Percentiles rank a stretch among this genome's conserved stretches.
Conservation (phyloP, 208 protist genomes). For the Acanthamoeba castellanii region DNA sequence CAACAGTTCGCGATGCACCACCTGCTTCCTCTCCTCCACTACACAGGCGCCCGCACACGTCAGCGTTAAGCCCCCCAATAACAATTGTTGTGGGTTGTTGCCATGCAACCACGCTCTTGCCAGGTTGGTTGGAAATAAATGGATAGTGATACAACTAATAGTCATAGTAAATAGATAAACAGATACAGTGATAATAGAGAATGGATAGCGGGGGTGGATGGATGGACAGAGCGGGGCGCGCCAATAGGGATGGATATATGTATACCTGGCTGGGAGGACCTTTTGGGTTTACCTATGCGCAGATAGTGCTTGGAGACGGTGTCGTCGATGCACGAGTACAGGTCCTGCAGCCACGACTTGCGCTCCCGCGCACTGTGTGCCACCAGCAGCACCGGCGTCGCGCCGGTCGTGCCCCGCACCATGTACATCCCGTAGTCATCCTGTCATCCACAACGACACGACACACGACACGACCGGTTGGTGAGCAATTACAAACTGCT, state of each 20-base stretch:
- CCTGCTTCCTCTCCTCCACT: constrained; percentile 51
- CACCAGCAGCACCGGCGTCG: constrained; percentile 12
- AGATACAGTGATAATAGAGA: background rate
- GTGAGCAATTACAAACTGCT: too few species aligned
- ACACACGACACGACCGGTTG: too few species aligned
- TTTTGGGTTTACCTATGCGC: constrained; percentile 51
- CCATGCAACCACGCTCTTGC: too few species aligned
- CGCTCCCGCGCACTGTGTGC: constrained; percentile 3
- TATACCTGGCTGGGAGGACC: background rate
- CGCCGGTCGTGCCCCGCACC: background rate
- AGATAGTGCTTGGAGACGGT: constrained; percentile 59
- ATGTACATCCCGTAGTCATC: constrained; percentile 28
- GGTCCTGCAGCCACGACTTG: constrained; percentile 23
- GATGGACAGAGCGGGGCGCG: background rate
- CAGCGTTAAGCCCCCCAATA: background rate
- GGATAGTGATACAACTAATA: too few species aligned
- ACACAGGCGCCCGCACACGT: too few species aligned
- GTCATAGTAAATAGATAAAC: too few species aligned
- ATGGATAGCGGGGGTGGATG: background rate
- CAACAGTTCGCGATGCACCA: constrained; percentile 50
- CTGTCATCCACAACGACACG: background rate
- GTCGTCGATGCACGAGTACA: constrained; percentile 72
- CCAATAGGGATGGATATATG: constrained; percentile 46
- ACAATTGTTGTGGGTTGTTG: background rate
- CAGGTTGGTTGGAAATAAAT: too few species aligned